Evolutionary conservation across 2,329 filamentous ascomycete genomes (phyloP).

Genomic region (Amauroascus niger): DNA sequence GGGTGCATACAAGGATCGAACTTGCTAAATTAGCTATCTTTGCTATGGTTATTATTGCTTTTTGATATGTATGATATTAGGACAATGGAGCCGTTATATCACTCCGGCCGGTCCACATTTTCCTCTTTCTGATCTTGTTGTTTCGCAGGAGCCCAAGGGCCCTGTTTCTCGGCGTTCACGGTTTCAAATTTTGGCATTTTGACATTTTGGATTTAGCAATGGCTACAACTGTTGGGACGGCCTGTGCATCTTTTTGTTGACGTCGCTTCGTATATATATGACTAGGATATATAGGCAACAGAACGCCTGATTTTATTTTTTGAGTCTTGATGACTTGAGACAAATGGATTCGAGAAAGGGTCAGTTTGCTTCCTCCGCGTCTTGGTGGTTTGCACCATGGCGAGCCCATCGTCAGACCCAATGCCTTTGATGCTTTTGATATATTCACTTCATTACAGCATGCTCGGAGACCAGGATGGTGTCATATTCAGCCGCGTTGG

Average conservation of each 20-base stretch:
- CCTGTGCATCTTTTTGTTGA: neutral
- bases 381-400: too few species aligned
- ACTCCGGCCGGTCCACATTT: neutral
- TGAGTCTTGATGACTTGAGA: too few species aligned
- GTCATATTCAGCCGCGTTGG: neutral
- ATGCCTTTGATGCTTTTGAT: neutral
- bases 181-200: neutral
- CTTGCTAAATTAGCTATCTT: neutral
- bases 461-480: too few species aligned
- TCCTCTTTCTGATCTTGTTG: neutral
- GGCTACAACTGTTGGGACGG: neutral
- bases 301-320: neutral
- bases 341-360: too few species aligned
- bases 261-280: neutral
- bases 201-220: too few species aligned
- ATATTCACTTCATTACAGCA: neutral
- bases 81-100: neutral
- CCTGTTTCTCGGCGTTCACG: neutral
- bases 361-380: too few species aligned
- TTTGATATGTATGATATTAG: neutral
- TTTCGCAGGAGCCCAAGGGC: neutral
- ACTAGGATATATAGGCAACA: neutral
- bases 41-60: neutral
- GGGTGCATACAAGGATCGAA: neutral
- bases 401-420: too few species aligned